phyloP scores from a whole-genome alignment of 306 rosid genomes.

The Trifolium pratense region DNA sequence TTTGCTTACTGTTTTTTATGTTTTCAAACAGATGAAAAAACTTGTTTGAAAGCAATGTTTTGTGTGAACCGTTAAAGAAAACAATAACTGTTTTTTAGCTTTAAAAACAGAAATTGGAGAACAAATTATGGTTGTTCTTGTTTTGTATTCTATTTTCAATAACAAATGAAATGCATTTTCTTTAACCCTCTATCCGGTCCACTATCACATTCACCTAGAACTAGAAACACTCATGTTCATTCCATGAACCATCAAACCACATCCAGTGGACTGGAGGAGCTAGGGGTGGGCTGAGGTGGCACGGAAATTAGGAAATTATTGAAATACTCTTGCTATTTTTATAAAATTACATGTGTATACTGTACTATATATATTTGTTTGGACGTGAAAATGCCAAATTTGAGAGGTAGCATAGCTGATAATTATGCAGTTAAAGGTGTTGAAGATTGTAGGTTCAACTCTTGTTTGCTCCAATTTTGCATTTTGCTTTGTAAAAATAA shows the following conservation, averaged over 20 bases:
- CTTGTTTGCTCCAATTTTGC: too few relatives aligned
- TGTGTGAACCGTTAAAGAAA: background rate
- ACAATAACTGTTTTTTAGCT: background rate
- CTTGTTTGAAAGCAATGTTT: constrained; percentile 14
- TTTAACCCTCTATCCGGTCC: background rate
- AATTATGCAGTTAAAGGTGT: too few relatives aligned
- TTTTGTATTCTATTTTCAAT: background rate
- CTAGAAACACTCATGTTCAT: background rate
- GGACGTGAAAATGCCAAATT: too few relatives aligned
- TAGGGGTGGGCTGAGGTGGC: too few relatives aligned
- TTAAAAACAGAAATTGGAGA: background rate
- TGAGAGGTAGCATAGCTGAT: too few relatives aligned
- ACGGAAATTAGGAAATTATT: too few relatives aligned
- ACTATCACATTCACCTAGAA: background rate
- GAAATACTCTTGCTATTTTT: too few relatives aligned
- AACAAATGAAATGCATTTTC: constrained; percentile 2
- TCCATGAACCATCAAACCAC: background rate
- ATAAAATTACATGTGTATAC: too few relatives aligned
- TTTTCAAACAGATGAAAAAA: background rate
- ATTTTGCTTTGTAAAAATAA: too few relatives aligned
- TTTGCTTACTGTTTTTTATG: background rate
- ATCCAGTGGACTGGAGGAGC: too few relatives aligned
- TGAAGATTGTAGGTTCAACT: too few relatives aligned
- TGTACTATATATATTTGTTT: too few relatives aligned
- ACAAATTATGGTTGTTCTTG: constrained; percentile 1